Evolutionary conservation across 257 asterid species (phyloP).

Genomic region (Ajuga chamaepitys): DNA sequence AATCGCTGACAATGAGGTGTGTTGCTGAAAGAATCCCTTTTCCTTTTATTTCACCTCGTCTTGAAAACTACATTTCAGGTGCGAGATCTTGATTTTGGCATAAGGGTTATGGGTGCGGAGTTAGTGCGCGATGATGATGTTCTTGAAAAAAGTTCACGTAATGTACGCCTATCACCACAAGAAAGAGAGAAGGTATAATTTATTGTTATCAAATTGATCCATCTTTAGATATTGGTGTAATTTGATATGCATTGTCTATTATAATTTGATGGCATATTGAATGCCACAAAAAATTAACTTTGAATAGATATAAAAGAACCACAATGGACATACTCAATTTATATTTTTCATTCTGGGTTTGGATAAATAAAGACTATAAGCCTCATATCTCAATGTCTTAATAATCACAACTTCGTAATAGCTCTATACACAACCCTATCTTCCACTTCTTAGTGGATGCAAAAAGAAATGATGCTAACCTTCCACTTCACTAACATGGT

Average conservation of each 20-base stretch:
- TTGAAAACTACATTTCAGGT: constrained; percentile 42
- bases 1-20: too few relatives aligned
- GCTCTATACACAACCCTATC: not conserved
- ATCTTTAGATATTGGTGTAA: not conserved
- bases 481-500: not conserved
- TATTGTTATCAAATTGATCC: not conserved
- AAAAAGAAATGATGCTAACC: not conserved
- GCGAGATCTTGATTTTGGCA: constrained; percentile 85
- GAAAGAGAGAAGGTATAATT: constrained; percentile 63
- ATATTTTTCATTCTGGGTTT: not conserved
- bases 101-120: constrained; percentile 64
- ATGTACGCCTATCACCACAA: constrained; percentile 60
- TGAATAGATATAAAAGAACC: not conserved
- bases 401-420: not conserved
- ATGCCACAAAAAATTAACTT: not conserved
- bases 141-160: constrained; percentile 94
- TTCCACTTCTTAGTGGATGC: not conserved
- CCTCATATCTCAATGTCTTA: not conserved
- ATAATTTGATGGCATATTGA: not conserved
- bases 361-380: not conserved
- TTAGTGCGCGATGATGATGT: constrained; percentile 75
- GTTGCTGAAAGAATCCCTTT: not conserved
- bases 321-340: not conserved
- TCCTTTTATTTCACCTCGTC: not conserved
- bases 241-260: not conserved